These are phyloP conservation scores for Jatropha podagrica DNA, from an alignment of 441 rosid species.

Conservation along the genomic window DNA sequence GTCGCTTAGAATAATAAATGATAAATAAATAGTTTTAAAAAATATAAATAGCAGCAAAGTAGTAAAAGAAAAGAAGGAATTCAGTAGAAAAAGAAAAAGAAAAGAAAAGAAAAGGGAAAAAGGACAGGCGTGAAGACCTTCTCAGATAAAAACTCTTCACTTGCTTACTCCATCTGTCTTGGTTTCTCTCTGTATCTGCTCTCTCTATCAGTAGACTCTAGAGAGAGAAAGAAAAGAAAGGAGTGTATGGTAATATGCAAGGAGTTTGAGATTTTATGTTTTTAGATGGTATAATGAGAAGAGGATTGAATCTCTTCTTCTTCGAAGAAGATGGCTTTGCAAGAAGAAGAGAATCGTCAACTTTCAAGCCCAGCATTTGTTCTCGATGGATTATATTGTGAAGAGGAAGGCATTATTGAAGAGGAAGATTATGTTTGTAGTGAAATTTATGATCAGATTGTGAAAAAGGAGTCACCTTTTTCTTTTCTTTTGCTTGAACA, in stretches of 20 bases:
- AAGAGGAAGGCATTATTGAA: conserved; percentile 60
- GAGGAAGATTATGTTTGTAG: conserved; percentile 30
- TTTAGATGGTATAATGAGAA: conserved; percentile 58
- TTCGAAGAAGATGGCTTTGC: conserved; percentile 50
- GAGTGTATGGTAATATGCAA: conserved; percentile 9
- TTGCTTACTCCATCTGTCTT: conserved; percentile 28
- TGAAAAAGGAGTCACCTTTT: conserved; percentile 24
- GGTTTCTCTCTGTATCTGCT: not conserved
- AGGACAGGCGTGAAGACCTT: conserved; percentile 53
- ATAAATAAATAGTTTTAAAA: not conserved
- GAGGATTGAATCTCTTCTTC: conserved; percentile 44
- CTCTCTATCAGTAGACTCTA: conserved; percentile 14
- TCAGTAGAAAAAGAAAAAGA: conserved; percentile 1
- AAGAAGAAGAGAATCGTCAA: conserved; percentile 37
- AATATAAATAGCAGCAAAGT: not conserved
- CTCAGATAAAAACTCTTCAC: conserved; percentile 48
- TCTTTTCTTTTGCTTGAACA: conserved; percentile 37
- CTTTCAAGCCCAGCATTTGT: conserved; percentile 35
- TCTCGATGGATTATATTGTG: conserved; percentile 68
- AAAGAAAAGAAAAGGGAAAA: conserved; percentile 10
- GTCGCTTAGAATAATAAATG: conserved; percentile 16
- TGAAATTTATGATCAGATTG: conserved; percentile 23
- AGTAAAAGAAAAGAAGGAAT: not conserved
- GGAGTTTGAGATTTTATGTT: conserved; percentile 16
- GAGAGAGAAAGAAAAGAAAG: conserved; percentile 25